phyloP scores from a whole-genome alignment of 768 basidiomycete genomes.

The Naganishia friedmannii region DNA sequence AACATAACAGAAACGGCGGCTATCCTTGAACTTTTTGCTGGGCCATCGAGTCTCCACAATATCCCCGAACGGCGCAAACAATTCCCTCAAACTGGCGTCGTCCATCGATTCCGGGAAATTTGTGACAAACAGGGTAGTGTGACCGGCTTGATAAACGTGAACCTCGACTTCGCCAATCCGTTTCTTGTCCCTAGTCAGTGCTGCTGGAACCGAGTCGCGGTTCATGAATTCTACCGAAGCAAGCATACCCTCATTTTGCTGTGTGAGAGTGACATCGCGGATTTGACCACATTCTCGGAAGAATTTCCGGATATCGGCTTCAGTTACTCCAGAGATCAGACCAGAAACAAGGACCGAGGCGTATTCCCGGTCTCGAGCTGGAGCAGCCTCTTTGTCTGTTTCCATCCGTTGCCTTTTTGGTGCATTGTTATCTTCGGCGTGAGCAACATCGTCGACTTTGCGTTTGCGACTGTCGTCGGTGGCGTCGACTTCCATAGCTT shows the following conservation, averaged over 20 bases:
- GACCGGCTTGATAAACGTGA: constrained; percentile 84
- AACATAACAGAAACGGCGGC: constrained; percentile 88
- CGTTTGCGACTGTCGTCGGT: constrained; percentile 56
- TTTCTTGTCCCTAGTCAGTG: constrained; percentile 93
- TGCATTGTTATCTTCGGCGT: constrained; percentile 4
- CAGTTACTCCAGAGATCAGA: constrained; percentile 60
- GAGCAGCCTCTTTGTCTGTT: constrained; percentile 27
- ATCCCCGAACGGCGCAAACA: constrained; percentile 84
- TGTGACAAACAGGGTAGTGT: constrained; percentile 89
- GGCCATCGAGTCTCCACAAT: constrained; percentile 97
- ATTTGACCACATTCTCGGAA: constrained; percentile 74
- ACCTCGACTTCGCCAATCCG: constrained; percentile 71
- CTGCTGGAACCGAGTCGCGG: constrained; percentile 74
- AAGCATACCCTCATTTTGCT: constrained; percentile 61
- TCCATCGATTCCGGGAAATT: constrained; percentile 87
- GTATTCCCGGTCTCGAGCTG: constrained; percentile 86
- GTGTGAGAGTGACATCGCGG: constrained; percentile 76
- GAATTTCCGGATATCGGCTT: constrained; percentile 48
- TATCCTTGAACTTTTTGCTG: constrained; percentile 89
- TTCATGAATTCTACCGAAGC: constrained; percentile 86
- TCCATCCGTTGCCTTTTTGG: constrained; percentile 23
- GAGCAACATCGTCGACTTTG: constrained; percentile 49
- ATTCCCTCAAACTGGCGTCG: constrained; percentile 67
- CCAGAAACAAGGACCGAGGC: constrained; percentile 83
- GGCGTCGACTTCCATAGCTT: constrained; percentile 9